A percentile compares a stretch with the other conserved stretches of the same genome.
phyloP scores from a whole-genome alignment of 495 filamentous ascomycete species.

The Schizothecium vesticola region DNA sequence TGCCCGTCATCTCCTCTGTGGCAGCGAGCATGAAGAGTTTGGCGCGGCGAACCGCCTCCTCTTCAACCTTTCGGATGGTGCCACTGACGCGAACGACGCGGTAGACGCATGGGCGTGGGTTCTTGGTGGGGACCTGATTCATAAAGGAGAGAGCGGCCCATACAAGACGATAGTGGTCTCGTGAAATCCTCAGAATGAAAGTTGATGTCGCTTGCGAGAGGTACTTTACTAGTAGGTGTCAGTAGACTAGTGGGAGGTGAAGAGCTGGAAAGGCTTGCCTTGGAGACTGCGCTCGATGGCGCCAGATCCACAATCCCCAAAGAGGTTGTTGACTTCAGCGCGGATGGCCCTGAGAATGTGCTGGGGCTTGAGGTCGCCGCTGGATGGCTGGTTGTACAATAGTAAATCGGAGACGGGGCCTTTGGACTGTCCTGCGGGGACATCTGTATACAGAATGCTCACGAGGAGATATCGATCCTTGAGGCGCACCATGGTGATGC shows the following conservation, averaged over 20 bases:
- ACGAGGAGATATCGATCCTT: slow-evolving; percentile 93
- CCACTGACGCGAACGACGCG: slow-evolving; percentile 89
- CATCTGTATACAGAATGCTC: slow-evolving; percentile 79
- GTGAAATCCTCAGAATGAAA: slow-evolving; percentile 75
- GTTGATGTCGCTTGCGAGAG: slow-evolving; percentile 88
- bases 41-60: slow-evolving; percentile 76
- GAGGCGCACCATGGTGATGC: slow-evolving; percentile 76
- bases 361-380: slow-evolving; percentile 56
- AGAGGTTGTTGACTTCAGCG: slow-evolving; percentile 62
- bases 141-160: slow-evolving; percentile 87
- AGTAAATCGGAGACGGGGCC: slow-evolving; percentile 50
- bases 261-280: slow-evolving; percentile 41
- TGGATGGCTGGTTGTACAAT: slow-evolving; percentile 70
- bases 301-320: slow-evolving; percentile 88
- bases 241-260: neutral
- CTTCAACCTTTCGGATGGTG: slow-evolving; percentile 87
- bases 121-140: slow-evolving; percentile 57
- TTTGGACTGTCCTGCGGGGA: slow-evolving; percentile 33
- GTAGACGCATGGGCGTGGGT: slow-evolving; percentile 62
- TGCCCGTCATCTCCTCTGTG: slow-evolving; percentile 38
- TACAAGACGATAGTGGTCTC: slow-evolving; percentile 73
- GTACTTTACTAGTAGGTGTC: slow-evolving; percentile 70
- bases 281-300: slow-evolving; percentile 56
- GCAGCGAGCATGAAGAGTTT: slow-evolving; percentile 63
- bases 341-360: slow-evolving; percentile 62